phyloP scores from a whole-genome alignment of 2,329 filamentous ascomycete species.

The Monilinia laxa region DNA sequence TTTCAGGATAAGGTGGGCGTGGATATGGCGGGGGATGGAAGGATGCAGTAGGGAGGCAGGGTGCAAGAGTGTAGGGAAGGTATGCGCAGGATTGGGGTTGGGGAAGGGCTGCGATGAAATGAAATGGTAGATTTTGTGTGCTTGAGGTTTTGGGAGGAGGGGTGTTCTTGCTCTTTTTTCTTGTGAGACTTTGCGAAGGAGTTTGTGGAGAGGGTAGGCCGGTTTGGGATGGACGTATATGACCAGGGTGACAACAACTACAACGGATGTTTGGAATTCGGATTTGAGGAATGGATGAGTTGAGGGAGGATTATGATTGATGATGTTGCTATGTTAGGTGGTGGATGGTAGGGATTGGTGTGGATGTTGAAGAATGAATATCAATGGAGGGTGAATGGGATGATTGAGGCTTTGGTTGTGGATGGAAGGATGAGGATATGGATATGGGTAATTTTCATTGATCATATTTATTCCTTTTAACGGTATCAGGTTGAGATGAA shows the following conservation, averaged over 20 bases:
- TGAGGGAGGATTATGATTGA: too few species aligned
- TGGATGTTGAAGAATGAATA: not conserved
- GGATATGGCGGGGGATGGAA: constrained; percentile 8
- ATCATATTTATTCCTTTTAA: too few species aligned
- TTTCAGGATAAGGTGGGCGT: not conserved
- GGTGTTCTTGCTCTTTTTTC: too few species aligned
- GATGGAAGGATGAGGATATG: not conserved
- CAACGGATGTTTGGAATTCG: not conserved
- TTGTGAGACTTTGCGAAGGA: too few species aligned
- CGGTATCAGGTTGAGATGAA: not conserved
- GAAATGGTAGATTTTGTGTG: too few species aligned
- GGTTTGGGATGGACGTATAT: not conserved
- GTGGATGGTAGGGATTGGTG: not conserved
- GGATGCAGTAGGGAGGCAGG: not conserved
- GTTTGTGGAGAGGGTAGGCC: not conserved
- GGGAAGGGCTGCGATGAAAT: too few species aligned
- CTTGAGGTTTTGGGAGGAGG: too few species aligned
- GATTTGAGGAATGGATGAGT: too few species aligned
- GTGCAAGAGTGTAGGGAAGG: not conserved
- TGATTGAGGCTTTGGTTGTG: too few species aligned
- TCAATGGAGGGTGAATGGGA: not conserved
- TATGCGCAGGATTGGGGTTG: too few species aligned
- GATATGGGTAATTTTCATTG: not conserved
- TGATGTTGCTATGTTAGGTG: not conserved
- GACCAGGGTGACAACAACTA: too few species aligned